Percentiles rank a stretch among this genome's conserved stretches.
Conservation (phyloP, 176 grass and related monocot species). For the Aegilops tauschii region DNA sequence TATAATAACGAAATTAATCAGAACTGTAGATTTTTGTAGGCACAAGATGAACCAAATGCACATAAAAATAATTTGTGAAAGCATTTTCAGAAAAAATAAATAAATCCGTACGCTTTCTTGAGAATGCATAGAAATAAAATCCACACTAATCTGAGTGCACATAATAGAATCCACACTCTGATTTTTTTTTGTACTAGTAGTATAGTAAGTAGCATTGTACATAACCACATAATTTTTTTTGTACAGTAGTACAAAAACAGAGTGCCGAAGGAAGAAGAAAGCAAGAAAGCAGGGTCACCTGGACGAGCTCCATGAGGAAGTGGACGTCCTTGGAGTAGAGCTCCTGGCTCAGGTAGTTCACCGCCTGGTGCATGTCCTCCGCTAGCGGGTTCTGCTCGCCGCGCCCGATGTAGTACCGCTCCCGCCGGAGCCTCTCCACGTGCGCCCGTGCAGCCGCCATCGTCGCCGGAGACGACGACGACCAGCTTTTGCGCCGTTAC, state of each 20-base stretch:
- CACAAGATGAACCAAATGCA: background rate
- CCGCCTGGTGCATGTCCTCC: constrained; percentile 74
- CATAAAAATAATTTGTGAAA: background rate
- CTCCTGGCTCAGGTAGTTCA: constrained; percentile 60
- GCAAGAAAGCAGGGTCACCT: constrained; percentile 33
- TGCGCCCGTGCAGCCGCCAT: constrained; percentile 32
- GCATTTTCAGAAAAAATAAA: background rate
- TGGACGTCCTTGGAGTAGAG: constrained; percentile 87
- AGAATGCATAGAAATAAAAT: no score
- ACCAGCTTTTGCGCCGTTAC: background rate
- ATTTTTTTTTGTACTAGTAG: no score
- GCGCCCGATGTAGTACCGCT: constrained; percentile 1
- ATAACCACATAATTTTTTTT: no score
- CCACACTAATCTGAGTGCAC: no score
- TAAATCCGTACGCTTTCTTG: no score
- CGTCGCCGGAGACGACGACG: background rate
- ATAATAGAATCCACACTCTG: no score
- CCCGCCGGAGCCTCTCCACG: constrained; percentile 54
- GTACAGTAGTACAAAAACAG: background rate
- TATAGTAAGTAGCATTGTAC: no score
- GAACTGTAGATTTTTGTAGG: background rate
- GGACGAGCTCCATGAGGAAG: constrained; percentile 87
- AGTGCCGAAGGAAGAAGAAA: background rate
- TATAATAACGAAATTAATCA: no score
- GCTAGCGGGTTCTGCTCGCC: constrained; percentile 58